These are phyloP conservation scores for Penicillium janthinellum DNA, from an alignment of 2,329 filamentous ascomycete species.

Conservation along the genomic window DNA sequence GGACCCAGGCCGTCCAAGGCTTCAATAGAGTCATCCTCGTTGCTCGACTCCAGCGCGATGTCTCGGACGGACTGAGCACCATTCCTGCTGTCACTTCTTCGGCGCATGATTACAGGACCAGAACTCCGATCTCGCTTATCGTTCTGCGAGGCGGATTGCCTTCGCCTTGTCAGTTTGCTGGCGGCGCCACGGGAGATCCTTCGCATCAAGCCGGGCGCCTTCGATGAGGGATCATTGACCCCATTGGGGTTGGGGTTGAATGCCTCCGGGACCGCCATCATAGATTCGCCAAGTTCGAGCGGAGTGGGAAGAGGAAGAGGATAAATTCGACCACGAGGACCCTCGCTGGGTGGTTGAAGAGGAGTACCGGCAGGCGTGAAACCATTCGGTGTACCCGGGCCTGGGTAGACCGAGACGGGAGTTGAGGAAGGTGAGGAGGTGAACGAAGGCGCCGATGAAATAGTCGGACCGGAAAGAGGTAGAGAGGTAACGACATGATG, in stretches of 20 bases:
- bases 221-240: slow-evolving; percentile 62
- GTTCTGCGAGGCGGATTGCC: slow-evolving; percentile 75
- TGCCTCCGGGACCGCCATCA: slow-evolving; percentile 53
- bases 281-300: slow-evolving; percentile 74
- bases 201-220: slow-evolving; percentile 72
- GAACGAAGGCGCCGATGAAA: slow-evolving; percentile 33
- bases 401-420: slow-evolving; percentile 32
- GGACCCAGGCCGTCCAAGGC: slow-evolving; percentile 47
- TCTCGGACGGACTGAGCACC: slow-evolving; percentile 58
- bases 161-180: slow-evolving; percentile 67
- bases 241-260: slow-evolving; percentile 45
- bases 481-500: slow-evolving; percentile 41
- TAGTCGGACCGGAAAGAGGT: slow-evolving; percentile 25
- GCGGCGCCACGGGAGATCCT: slow-evolving; percentile 80
- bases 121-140: slow-evolving; percentile 83
- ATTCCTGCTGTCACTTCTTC: slow-evolving; percentile 86
- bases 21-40: slow-evolving; percentile 47
- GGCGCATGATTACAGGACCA: slow-evolving; percentile 82
- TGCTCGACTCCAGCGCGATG: slow-evolving; percentile 47
- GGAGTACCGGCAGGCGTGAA: slow-evolving; percentile 42
- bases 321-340: slow-evolving; percentile 32
- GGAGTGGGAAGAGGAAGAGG: slow-evolving; percentile 49
- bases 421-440: slow-evolving; percentile 34
- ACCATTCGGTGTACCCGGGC: slow-evolving; percentile 33
- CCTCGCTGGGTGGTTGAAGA: slow-evolving; percentile 37